Percentiles rank a stretch among this genome's conserved stretches.
These are phyloP conservation scores for Dioszegia aurantiaca DNA, from an alignment of 768 basidiomycete species.

Conservation along the genomic window DNA sequence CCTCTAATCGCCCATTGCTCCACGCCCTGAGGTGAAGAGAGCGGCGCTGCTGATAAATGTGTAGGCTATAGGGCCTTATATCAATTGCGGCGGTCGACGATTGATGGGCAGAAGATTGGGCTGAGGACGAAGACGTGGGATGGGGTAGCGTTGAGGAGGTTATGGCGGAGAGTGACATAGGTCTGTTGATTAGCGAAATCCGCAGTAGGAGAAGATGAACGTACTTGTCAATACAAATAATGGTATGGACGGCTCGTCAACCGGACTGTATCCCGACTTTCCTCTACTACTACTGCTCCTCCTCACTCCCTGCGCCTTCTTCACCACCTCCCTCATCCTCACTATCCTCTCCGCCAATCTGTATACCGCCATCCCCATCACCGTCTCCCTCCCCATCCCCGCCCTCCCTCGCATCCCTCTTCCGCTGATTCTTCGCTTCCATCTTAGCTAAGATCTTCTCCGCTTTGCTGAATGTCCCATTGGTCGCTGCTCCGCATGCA, in stretches of 20 bases:
- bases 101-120: slow-evolving; percentile 13
- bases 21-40: no score
- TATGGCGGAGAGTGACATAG: slow-evolving; percentile 1
- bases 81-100: slow-evolving; percentile 1
- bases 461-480: slow-evolving; percentile 89
- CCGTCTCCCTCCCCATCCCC: slow-evolving; percentile 43
- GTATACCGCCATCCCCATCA: slow-evolving; percentile 42
- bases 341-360: slow-evolving; percentile 41
- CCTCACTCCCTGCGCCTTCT: slow-evolving; percentile 11
- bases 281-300: neutral
- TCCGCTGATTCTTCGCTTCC: slow-evolving; percentile 65
- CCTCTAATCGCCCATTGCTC: no score
- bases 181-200: no score
- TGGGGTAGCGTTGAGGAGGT: slow-evolving; percentile 2
- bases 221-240: neutral
- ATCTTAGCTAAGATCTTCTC: slow-evolving; percentile 87
- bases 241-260: no score
- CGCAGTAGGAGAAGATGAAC: no score
- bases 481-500: slow-evolving; percentile 88
- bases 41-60: no score
- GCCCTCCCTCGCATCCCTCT: slow-evolving; percentile 55
- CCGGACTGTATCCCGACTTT: no score
- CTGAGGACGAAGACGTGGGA: slow-evolving; percentile 1
- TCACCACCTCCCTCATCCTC: slow-evolving; percentile 54
- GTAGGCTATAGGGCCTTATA: neutral